Evolutionary conservation across 176 grass and related monocot genomes (phyloP).

Genomic region (Musa beccarii): DNA sequence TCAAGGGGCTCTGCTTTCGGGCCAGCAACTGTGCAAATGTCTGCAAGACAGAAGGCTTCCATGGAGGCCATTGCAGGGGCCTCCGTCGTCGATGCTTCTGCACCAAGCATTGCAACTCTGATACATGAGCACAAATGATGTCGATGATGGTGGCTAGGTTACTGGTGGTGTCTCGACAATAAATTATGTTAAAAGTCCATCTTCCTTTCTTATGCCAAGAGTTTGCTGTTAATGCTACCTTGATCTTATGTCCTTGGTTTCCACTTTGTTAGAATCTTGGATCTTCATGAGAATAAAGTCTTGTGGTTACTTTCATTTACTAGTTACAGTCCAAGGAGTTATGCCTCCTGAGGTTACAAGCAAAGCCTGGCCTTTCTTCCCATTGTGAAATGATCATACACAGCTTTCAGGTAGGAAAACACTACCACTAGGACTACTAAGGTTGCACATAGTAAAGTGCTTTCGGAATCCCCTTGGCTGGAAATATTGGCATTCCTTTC

Average conservation of each 20-base stretch:
- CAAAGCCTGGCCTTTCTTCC: no score
- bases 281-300: not conserved
- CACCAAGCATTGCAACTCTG: constrained; percentile 15
- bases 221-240: not conserved
- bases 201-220: not conserved
- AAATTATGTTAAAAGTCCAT: not conserved
- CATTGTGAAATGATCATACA: no score
- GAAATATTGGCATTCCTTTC: no score
- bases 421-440: no score
- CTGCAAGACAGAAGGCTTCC: constrained; percentile 22
- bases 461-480: no score
- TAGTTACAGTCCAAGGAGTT: no score
- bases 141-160: not conserved
- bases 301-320: no score
- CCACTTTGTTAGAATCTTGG: not conserved
- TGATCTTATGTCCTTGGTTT: not conserved
- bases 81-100: constrained; percentile 24
- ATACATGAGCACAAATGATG: not conserved
- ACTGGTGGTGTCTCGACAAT: not conserved
- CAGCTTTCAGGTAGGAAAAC: no score
- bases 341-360: no score
- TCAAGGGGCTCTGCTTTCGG: constrained; percentile 10
- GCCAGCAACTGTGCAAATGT: constrained; percentile 23
- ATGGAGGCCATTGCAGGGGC: constrained; percentile 13
- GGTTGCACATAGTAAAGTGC: no score